phyloP scores from a whole-genome alignment of 1,139 yeast genomes.

The Nakaseomyces nivariensis region DNA sequence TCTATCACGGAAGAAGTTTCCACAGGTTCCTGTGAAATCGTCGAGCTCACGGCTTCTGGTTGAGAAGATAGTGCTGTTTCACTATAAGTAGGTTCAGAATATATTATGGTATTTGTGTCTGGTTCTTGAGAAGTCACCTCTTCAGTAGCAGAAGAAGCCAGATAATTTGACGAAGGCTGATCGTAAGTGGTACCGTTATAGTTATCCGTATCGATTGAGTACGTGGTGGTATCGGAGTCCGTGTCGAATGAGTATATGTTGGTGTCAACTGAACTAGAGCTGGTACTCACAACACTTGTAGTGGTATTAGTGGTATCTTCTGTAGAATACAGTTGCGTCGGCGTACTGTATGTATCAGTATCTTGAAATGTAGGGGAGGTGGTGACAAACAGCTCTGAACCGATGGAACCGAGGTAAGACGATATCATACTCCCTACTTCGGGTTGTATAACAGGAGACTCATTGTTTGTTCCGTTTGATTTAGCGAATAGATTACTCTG shows the following conservation, averaged over 20 bases:
- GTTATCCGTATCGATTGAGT: slow-evolving; percentile 6
- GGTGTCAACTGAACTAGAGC: no score
- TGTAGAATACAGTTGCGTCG: not conserved
- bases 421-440: not conserved
- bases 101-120: no score
- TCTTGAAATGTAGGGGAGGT: not conserved
- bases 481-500: not conserved
- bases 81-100: no score
- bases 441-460: not conserved
- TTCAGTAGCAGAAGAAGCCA: no score
- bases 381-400: not conserved
- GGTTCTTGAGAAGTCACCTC: no score
- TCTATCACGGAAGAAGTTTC: not conserved
- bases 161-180: no score
- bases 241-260: not conserved
- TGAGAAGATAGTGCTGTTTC: no score
- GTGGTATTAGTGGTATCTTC: not conserved
- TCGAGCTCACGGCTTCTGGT: no score
- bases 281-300: no score
- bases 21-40: not conserved
- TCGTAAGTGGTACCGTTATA: not conserved
- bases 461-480: not conserved
- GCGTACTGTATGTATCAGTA: not conserved
- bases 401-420: not conserved
- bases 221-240: not conserved